Conservation (phyloP, 805 yeast species). For the Nakazawaea wickerhamii region DNA sequence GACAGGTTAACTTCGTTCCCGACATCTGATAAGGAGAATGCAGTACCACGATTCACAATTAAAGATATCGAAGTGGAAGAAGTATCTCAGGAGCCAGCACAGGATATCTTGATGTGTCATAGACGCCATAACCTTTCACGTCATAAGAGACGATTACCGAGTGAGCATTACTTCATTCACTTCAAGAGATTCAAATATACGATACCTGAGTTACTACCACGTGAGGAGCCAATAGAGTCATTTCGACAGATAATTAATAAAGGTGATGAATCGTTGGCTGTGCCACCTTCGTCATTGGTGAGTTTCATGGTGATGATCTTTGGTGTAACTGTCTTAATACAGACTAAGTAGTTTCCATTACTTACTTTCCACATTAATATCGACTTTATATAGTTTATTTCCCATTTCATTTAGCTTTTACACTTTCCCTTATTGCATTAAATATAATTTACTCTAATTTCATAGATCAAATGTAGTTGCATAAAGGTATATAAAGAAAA, state of each 20-base stretch:
- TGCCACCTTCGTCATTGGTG: no score
- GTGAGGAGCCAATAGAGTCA: no score
- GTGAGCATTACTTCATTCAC: conserved; percentile 5
- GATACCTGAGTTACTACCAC: background rate
- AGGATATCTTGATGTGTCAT: conserved; percentile 5
- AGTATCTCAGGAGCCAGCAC: no score
- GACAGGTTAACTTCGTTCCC: conserved; percentile 1
- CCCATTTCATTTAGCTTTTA: background rate
- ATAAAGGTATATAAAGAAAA: no score
- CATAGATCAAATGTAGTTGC: no score
- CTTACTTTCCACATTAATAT: no score
- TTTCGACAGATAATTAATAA: no score
- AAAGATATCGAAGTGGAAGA: no score
- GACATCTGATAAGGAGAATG: background rate
- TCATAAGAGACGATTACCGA: conserved; percentile 1
- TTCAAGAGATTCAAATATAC: conserved; percentile 1
- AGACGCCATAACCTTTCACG: conserved; percentile 4
- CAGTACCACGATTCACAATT: no score
- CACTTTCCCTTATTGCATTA: background rate
- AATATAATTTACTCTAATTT: background rate
- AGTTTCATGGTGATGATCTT: background rate
- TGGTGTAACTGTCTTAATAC: background rate
- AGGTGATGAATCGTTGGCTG: no score
- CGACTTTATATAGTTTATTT: no score
- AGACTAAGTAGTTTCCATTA: background rate